These are phyloP conservation scores for Ensete ventricosum DNA, from an alignment of 176 grass and related monocot species.

Conservation along the genomic window DNA sequence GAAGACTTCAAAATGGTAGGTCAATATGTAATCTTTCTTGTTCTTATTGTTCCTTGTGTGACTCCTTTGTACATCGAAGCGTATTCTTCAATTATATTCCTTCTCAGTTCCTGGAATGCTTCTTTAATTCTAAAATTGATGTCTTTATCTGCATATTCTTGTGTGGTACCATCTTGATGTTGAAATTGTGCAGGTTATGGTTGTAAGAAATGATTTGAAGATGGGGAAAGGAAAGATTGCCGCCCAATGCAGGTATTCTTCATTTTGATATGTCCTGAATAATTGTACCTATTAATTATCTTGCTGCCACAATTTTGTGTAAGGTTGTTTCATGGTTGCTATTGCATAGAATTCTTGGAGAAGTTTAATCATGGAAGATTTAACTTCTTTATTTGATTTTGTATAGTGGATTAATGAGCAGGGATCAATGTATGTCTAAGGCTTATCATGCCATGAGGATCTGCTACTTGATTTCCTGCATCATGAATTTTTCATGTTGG, in stretches of 20 bases:
- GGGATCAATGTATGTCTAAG: too few relatives aligned
- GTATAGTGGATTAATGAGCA: too few relatives aligned
- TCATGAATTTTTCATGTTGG: too few relatives aligned
- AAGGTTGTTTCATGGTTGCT: not conserved
- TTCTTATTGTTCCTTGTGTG: not conserved
- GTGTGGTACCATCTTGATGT: not conserved
- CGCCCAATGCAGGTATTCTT: slow-evolving; percentile 79
- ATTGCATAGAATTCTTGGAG: too few relatives aligned
- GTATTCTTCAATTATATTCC: not conserved
- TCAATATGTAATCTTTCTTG: not conserved
- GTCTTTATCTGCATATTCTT: not conserved
- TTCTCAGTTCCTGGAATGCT: not conserved
- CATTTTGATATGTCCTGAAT: not conserved
- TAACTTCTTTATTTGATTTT: too few relatives aligned
- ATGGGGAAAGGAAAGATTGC: slow-evolving; percentile 99
- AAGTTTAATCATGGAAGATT: too few relatives aligned
- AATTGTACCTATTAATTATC: not conserved
- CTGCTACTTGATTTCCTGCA: too few relatives aligned
- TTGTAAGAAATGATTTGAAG: slow-evolving; percentile 94
- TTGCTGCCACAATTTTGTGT: not conserved
- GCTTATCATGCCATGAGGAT: too few relatives aligned
- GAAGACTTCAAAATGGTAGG: slow-evolving; percentile 93
- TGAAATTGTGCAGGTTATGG: slow-evolving; percentile 45
- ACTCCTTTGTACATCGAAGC: not conserved
- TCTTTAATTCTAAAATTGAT: slow-evolving; percentile 1